Conservation (phyloP, 129 eudicot species). For the Artemisia annua region DNA sequence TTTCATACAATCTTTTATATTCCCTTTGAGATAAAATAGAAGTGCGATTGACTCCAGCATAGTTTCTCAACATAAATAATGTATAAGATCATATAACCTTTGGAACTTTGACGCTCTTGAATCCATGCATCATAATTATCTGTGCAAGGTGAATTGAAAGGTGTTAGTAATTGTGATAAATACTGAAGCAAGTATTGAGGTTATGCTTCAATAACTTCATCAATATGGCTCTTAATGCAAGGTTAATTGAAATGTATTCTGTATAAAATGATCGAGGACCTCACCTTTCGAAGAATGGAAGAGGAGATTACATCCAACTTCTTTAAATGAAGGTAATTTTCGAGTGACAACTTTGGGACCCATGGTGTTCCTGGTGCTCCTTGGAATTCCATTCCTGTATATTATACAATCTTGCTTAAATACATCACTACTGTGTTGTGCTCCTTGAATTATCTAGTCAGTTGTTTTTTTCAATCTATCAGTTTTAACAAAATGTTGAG, state of each 20-base stretch:
- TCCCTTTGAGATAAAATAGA: no score
- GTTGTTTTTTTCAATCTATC: no score
- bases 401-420: constrained; percentile 5
- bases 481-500: no score
- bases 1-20: no score
- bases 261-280: constrained; percentile 1
- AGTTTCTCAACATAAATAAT: neutral
- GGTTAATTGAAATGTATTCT: neutral
- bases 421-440: neutral
- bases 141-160: constrained; percentile 26
- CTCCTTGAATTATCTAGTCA: no score
- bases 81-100: constrained; percentile 32
- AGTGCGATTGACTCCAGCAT: neutral
- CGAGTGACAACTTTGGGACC: constrained; percentile 30
- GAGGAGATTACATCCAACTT: constrained; percentile 25
- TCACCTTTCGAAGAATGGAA: constrained; percentile 29
- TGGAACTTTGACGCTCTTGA: constrained; percentile 21
- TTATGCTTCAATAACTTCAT: neutral
- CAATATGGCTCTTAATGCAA: neutral
- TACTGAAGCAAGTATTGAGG: constrained; percentile 8
- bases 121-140: constrained; percentile 45
- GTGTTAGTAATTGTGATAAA: neutral
- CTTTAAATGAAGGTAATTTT: constrained; percentile 37
- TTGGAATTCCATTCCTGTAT: constrained; percentile 30
- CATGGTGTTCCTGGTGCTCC: constrained; percentile 25